phyloP scores from a whole-genome alignment of 2,329 filamentous ascomycete species.

The Colletotrichum sp. region DNA sequence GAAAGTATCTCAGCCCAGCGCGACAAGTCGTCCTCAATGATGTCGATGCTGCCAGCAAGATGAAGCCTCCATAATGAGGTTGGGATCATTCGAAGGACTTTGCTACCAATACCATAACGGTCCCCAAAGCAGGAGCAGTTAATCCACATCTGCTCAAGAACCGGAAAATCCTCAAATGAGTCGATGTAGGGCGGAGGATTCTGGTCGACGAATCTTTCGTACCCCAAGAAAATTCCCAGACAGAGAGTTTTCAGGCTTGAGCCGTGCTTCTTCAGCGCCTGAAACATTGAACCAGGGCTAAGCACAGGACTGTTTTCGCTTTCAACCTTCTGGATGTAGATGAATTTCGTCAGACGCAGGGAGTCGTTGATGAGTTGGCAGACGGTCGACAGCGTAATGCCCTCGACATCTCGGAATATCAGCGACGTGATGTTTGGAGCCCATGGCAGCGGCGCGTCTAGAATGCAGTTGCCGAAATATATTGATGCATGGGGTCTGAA shows the following conservation, averaged over 20 bases:
- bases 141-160: background rate
- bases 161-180: fast-evolving
- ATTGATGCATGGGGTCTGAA: background rate
- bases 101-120: background rate
- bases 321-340: background rate
- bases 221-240: fast-evolving
- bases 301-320: background rate
- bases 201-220: fast-evolving
- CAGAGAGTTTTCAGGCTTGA: background rate
- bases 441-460: background rate
- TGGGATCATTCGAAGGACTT: background rate
- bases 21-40: fast-evolving
- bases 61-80: background rate
- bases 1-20: background rate
- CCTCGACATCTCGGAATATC: background rate
- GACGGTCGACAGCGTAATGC: background rate
- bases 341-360: background rate
- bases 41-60: fast-evolving
- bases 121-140: background rate
- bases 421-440: background rate
- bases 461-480: background rate
- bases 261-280: background rate
- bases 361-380: background rate
- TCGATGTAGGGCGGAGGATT: background rate
- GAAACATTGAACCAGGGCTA: background rate